These are phyloP conservation scores for Penicillium sp. DNA, from an alignment of 2,329 filamentous ascomycete species.

Conservation along the genomic window DNA sequence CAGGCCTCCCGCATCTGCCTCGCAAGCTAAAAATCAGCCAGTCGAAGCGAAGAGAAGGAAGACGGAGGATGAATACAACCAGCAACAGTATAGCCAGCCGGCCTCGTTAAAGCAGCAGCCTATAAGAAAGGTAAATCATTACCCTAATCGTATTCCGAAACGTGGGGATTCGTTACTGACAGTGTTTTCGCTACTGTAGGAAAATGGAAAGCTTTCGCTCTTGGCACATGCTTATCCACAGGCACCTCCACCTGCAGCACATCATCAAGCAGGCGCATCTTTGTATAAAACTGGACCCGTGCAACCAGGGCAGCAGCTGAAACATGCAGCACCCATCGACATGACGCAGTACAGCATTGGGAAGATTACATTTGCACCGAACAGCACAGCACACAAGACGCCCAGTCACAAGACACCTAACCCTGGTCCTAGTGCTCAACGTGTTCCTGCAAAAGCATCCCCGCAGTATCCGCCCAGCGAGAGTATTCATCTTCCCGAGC, in stretches of 20 bases:
- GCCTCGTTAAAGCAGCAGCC: constrained; percentile 75
- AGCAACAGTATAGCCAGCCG: constrained; percentile 57
- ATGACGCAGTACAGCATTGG: constrained; percentile 85
- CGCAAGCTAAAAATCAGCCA: constrained; percentile 56
- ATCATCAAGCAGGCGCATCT: constrained; percentile 28
- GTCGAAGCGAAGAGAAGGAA: constrained; percentile 74
- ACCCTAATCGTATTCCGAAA: constrained; percentile 2
- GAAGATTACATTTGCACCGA: constrained; percentile 82
- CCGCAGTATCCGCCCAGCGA: constrained; percentile 87
- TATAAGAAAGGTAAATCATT: constrained; percentile 59
- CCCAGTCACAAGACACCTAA: constrained; percentile 44
- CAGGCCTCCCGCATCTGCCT: constrained; percentile 35
- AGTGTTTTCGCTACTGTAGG: constrained; percentile 16
- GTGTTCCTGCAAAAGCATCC: constrained; percentile 57
- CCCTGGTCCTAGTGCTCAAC: constrained; percentile 39
- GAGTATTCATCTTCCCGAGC: constrained; percentile 86
- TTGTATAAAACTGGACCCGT: constrained; percentile 31
- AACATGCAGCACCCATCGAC: constrained; percentile 62
- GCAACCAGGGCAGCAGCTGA: constrained; percentile 52
- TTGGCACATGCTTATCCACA: constrained; percentile 35
- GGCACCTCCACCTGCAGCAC: constrained; percentile 21
- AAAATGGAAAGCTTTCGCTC: constrained; percentile 37
- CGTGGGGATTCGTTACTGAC: constrained; percentile 7
- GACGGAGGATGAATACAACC: constrained; percentile 67
- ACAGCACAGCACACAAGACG: constrained; percentile 64